Evolutionary conservation across 2,329 filamentous ascomycete species (phyloP), one percentile per base, ranked within the genome.

Genomic region (Cercospora citrullina): DNA sequence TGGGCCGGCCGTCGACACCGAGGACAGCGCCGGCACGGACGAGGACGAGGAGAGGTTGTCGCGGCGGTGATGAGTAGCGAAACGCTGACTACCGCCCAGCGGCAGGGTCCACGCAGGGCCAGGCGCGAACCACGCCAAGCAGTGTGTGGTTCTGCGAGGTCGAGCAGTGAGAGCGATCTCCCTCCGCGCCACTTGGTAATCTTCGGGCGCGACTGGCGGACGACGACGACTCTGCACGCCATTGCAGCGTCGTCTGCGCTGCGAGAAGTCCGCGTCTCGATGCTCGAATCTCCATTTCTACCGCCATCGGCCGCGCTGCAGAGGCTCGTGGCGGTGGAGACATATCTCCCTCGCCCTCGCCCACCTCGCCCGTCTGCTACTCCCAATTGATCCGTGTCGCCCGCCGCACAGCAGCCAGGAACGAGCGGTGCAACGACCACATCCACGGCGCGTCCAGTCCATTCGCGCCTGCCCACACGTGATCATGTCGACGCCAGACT

Each of bases 351-450:
- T 48, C 63, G 53, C 26, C 42, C 36, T 21, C 64, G 39, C 60
- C 64, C 59, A 66, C 64, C 45, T 66, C 64, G 53, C 59, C 64
- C 59, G 64, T 62, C 26, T 42, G 18, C 30, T 36, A 28, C 64
- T 31, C 64, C 64, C 39, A 30, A 60, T 59, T 28, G 21, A 58
- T n/a, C 58, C 23, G 48, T 60, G 58, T 60, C 33, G 33, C 33
- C 14, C 33, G 33, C 33, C 33, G 33, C 33, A 39, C 33, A 39
- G 33, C 33, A 39, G 33, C 33, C 33, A 39, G 33, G 33, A 39
- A 39, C 33, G 33, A 39, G 33, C 33, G 31, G 31, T 36, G 31
- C 31, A 14, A 36, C 31, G 31, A 36, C 31, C 31, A 36, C 31
- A 4, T 36, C 31, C 31, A 36, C 31, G n/a, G n/a, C n/a, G n/a